These are phyloP conservation scores for Cantharellus anzutake DNA, from an alignment of 768 basidiomycete species.

Conservation along the genomic window DNA sequence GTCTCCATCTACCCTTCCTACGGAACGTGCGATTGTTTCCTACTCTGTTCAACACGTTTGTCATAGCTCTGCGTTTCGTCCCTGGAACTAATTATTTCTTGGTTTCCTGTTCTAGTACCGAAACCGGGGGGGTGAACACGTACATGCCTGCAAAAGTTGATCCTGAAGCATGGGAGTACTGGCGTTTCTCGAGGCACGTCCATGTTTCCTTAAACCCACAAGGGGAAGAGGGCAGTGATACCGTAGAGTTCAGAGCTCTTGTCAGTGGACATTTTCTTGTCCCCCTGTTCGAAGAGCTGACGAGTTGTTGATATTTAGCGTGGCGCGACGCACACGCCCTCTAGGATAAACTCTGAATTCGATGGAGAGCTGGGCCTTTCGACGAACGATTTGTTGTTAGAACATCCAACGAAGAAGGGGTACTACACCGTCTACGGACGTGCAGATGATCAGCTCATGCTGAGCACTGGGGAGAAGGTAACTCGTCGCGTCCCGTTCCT, in stretches of 20 bases:
- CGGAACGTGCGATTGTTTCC: constrained; percentile 2
- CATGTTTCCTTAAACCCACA: background rate
- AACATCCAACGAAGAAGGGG: constrained; percentile 21
- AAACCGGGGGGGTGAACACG: constrained; percentile 2
- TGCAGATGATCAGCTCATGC: constrained; percentile 28
- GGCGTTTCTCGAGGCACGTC: background rate
- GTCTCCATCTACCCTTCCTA: constrained; percentile 2
- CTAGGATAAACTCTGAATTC: background rate
- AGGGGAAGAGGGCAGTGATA: background rate
- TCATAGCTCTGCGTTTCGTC: background rate
- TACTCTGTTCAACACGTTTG: background rate
- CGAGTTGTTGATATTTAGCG: background rate
- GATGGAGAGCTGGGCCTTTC: constrained; percentile 15
- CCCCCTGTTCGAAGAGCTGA: too few relatives aligned
- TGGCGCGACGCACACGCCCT: background rate
- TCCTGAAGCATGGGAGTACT: constrained; percentile 1
- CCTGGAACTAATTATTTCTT: too few relatives aligned
- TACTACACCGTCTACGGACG: constrained; percentile 25
- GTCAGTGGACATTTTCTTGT: background rate
- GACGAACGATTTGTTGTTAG: constrained; percentile 12
- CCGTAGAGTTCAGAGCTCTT: background rate
- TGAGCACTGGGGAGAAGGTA: constrained; percentile 15
- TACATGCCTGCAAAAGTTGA: background rate
- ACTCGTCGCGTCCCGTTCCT: background rate
- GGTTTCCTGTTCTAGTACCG: background rate